Base-by-base conservation (phyloP, 169 alveolate genomes). In the Eimeria acervulina region DNA sequence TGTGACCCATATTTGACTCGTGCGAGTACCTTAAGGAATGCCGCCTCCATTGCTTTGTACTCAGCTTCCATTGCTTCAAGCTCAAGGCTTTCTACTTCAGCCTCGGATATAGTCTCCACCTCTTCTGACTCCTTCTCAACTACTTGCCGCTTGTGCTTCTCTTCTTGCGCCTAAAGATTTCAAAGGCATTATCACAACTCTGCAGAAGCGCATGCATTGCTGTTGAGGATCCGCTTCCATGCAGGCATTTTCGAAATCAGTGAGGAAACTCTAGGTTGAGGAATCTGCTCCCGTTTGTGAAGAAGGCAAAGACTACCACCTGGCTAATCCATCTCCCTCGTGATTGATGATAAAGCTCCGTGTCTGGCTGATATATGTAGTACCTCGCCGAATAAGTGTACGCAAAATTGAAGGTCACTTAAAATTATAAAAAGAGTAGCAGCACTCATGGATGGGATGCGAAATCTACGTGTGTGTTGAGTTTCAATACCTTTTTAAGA, bases 11-110 rank as follows among this genome's bases (percentile, higher is more conserved):
- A 33, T 13, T 31, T 31, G n/a, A 8, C 13, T 33, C 10, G n/a
- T 26, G 47, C 17, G 63, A 44, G 47, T 28, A 83, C 91, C 91
- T 83, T 51, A 42, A 83, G 70, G 70, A 83, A 83, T 33, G 91
- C 91, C 51, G 91, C 66, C 44, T 83, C 91, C 91, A 83, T 83
- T 19, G 47, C 72, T 28, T 31, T 83, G 33, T 83, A 83, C 44
- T 44, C 91, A 19, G 47, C 51, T 51, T 83, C 91, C 91, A 83
- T 47, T n/a, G 74, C 42, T 6, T 83, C 51, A 13, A 83, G 91
- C 23, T 83, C 91, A 28, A 17, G 91, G 63, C 44, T 42, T 36
- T 83, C 91, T 19, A 74, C 17, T 33, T 83, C 74, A 15, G 13
- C 72, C 31, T 42, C 91, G 12, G 44, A 31, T 42, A 47, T 44